These are phyloP conservation scores for Nakazawaea populi DNA, from an alignment of 805 yeast genomes.

Conservation along the genomic window DNA sequence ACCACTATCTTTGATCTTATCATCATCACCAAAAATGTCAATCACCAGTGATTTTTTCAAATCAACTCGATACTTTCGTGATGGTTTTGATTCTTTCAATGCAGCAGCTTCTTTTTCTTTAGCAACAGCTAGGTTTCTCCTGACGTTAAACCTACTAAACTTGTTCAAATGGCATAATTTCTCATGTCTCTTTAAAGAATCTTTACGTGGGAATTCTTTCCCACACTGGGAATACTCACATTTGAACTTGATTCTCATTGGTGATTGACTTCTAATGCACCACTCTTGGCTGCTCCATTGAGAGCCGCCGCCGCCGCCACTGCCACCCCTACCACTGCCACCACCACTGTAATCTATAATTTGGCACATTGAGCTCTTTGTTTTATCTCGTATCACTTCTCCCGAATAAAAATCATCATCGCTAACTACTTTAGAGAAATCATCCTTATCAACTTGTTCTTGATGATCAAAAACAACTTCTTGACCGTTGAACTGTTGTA, in stretches of 20 bases:
- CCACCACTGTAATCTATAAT: background rate
- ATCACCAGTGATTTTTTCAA: too few relatives aligned
- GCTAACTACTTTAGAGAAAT: too few relatives aligned
- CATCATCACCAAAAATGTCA: too few relatives aligned
- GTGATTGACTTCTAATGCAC: too few relatives aligned
- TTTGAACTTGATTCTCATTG: too few relatives aligned
- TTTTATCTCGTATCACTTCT: too few relatives aligned
- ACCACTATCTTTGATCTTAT: too few relatives aligned
- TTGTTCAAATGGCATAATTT: conserved; percentile 44
- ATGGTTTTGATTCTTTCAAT: conserved; percentile 15
- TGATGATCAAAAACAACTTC: too few relatives aligned
- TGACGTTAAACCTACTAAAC: conserved; percentile 32
- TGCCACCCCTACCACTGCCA: background rate
- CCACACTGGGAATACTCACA: conserved; percentile 26
- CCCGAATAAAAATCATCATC: too few relatives aligned
- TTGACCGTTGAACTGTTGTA: background rate
- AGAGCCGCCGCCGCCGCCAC: background rate
- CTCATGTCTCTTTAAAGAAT: conserved; percentile 47
- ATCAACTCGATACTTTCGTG: too few relatives aligned
- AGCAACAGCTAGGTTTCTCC: conserved; percentile 12
- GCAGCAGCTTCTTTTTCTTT: background rate
- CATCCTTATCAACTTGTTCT: too few relatives aligned
- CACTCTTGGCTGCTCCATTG: too few relatives aligned
- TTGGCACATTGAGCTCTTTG: background rate
- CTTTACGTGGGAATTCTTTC: conserved; percentile 44